These are phyloP conservation scores for Neoconidiobolus thromboides DNA, from an alignment of 371 early-diverging fungal genomes.

Conservation along the genomic window DNA sequence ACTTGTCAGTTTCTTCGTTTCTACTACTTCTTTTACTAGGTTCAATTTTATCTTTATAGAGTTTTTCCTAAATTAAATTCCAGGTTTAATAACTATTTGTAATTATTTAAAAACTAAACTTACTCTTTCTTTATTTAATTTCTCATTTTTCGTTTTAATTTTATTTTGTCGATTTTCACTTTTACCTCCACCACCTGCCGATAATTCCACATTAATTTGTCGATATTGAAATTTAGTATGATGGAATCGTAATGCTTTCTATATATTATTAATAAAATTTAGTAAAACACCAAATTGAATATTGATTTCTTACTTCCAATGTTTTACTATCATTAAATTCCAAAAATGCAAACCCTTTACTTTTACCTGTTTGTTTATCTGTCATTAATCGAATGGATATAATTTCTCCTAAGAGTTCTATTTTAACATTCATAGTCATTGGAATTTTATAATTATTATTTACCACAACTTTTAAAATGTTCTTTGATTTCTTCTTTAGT, in stretches of 20 bases:
- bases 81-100: too few species aligned
- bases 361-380: conserved; percentile 47
- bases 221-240: conserved; percentile 38
- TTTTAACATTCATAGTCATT: neutral
- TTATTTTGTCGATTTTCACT: conserved; percentile 39
- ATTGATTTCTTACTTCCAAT: conserved; percentile 21
- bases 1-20: too few species aligned
- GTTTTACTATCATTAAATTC: conserved; percentile 37
- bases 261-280: conserved; percentile 1
- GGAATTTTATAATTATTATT: conserved; percentile 1
- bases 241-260: conserved; percentile 48
- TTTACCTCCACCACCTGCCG: conserved; percentile 66
- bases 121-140: conserved; percentile 45
- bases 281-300: neutral
- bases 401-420: conserved; percentile 12
- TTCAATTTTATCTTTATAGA: too few species aligned
- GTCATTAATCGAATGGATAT: conserved; percentile 44
- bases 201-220: conserved; percentile 58
- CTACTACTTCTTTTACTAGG: too few species aligned
- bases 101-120: neutral
- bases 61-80: too few species aligned
- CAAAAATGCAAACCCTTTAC: conserved; percentile 59
- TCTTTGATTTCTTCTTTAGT: conserved; percentile 39
- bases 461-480: conserved; percentile 35
- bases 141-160: conserved; percentile 37